Evolutionary conservation across 177 flowering plant genomes (phyloP).

Genomic region (Telopea speciosissima): DNA sequence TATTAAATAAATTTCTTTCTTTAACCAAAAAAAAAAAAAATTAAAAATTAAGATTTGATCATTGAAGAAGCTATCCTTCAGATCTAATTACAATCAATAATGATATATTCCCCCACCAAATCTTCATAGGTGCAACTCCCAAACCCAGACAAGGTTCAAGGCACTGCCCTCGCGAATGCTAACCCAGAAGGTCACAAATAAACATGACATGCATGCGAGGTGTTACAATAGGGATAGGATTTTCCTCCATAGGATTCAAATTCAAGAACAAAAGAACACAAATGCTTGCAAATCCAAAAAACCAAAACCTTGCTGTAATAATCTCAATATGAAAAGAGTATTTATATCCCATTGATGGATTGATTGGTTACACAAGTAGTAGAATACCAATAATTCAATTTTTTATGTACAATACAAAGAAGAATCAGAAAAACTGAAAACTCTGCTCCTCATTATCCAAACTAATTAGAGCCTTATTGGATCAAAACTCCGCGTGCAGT

Average conservation of each 20-base stretch:
- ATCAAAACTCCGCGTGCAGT: neutral
- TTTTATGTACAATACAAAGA: conserved; percentile 4
- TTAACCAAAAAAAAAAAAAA: no score
- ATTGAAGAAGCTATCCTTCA: no score
- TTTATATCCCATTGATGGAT: neutral
- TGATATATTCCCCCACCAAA: no score
- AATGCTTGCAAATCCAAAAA: neutral
- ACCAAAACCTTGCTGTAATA: neutral
- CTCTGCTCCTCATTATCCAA: neutral
- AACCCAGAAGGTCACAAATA: no score
- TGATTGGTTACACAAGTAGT: neutral
- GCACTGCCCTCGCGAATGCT: no score
- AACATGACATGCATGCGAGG: no score
- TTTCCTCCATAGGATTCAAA: no score
- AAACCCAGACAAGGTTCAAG: no score
- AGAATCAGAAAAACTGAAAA: neutral
- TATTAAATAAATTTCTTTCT: no score
- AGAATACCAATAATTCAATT: conserved; percentile 1
- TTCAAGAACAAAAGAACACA: neutral
- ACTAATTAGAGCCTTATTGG: neutral
- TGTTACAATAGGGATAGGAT: neutral
- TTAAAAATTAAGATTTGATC: no score
- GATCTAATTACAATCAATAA: neutral
- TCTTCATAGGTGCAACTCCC: no score
- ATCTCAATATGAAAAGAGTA: neutral